These are phyloP conservation scores for Nidula niveotomentosa DNA, from an alignment of 1,284 basidiomycete species.

Conservation along the genomic window DNA sequence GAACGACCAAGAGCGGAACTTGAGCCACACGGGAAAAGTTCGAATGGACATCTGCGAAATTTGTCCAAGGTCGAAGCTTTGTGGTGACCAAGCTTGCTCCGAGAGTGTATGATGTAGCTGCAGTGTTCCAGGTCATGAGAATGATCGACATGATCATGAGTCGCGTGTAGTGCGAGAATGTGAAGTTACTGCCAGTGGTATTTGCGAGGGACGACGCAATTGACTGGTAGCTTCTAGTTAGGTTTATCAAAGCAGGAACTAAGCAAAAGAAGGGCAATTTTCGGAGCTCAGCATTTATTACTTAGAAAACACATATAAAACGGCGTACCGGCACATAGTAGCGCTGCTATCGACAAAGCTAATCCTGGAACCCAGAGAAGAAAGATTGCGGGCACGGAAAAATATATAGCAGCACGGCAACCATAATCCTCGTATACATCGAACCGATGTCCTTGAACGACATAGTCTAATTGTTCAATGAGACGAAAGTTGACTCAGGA, in stretches of 20 bases:
- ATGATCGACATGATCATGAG: neutral
- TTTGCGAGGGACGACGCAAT: neutral
- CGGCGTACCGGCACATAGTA: neutral
- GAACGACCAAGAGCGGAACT: neutral
- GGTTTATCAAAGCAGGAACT: neutral
- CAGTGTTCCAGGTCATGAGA: neutral
- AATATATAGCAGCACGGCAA: neutral
- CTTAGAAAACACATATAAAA: neutral
- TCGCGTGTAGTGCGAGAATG: neutral
- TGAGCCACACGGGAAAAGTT: neutral
- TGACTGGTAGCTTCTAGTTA: neutral
- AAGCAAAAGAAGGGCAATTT: neutral
- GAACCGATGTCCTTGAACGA: neutral
- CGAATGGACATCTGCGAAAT: neutral
- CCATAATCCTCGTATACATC: neutral
- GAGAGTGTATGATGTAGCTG: neutral
- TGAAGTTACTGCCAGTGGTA: neutral
- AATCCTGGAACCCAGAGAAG: neutral
- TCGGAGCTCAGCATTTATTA: neutral
- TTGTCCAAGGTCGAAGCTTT: neutral
- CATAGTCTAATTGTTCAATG: neutral
- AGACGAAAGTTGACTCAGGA: too few species aligned
- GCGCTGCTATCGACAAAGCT: neutral
- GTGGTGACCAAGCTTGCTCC: too few species aligned
- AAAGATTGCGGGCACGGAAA: neutral